Evolutionary conservation across 2,329 filamentous ascomycete genomes (phyloP), one percentile per base, ranked within the genome.

Genomic region (Pseudofabraea citricarpa): DNA sequence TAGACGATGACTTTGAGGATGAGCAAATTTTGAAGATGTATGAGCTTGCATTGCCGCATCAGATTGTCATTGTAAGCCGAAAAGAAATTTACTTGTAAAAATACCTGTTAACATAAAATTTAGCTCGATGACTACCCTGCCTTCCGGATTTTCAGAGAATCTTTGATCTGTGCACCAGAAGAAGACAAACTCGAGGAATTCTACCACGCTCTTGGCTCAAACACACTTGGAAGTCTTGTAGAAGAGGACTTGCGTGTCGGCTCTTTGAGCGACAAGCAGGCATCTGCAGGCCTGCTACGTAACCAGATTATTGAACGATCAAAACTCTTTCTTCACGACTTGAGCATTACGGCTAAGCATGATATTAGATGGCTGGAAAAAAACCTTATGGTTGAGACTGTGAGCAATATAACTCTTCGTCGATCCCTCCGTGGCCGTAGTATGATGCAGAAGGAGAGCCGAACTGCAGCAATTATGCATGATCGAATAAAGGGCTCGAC

Each of bases 361-460:
- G 90, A 97, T 61, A 77, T 81, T 6, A 87, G 85, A 55, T 98
- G 93, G 93, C 71, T 98, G 9, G 89, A 95, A 56, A 87, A 88
- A 59, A 86, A 94, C 52, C 69, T 98, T 12, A 73, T 70, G 0
- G 87, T 98, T 3, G 75, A 86, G 51, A 77, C 85, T 43, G 90
- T 96, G 8, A 81, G 82, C 19, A 84, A 83, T 1, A 83, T 98
- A 41, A 80, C 83, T 5, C 75, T 95, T 29, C 81, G 84, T 19
- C 81, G 87, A 48, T 85, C 83, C n/a, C 74, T 97, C 9, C 78
- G 77, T 45, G 85, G 84, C 1, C 81, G 84, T 29, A 73, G 72
- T 44, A 74, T 88, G 55, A 80, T 79, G 16, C 83, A 87, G 60
- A 82, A 73, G 3, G 86, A 89, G 66, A 89, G 84, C 60, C 76